Evolutionary conservation across 2,329 filamentous ascomycete species (phyloP).

Genomic region (Fusarium sp.): DNA sequence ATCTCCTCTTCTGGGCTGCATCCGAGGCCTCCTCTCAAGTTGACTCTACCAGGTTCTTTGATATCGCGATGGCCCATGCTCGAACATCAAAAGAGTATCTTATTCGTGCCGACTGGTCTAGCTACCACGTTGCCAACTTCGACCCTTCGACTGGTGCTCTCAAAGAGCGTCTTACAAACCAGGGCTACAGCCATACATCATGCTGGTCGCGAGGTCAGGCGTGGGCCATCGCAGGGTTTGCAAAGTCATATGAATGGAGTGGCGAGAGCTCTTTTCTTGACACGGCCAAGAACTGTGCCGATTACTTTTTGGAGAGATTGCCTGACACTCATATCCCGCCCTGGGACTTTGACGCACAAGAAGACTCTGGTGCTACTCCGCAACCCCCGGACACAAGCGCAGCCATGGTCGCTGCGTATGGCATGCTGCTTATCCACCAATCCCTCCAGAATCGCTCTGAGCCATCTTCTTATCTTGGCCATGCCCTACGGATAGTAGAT

Average conservation of each 20-base stretch:
- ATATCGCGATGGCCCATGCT: constrained; percentile 55
- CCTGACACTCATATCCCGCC: constrained; percentile 49
- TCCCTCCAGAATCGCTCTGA: constrained; percentile 34
- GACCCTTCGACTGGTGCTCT: constrained; percentile 54
- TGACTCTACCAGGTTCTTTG: constrained; percentile 34
- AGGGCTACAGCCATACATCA: constrained; percentile 57
- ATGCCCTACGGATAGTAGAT: constrained; percentile 3
- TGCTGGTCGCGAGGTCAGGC: constrained; percentile 63
- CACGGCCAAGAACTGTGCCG: constrained; percentile 56
- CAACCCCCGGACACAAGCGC: constrained; percentile 54
- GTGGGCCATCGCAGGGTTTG: constrained; percentile 62
- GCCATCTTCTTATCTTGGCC: constrained; percentile 22
- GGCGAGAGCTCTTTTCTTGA: constrained; percentile 55
- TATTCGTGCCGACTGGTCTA: constrained; percentile 53
- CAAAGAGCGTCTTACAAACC: constrained; percentile 59
- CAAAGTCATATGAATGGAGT: constrained; percentile 60
- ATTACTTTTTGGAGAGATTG: constrained; percentile 55
- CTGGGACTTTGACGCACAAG: constrained; percentile 58
- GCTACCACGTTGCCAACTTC: constrained; percentile 60
- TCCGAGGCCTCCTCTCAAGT: background rate
- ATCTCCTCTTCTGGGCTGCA: constrained; percentile 57
- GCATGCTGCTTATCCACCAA: constrained; percentile 52
- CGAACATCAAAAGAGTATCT: constrained; percentile 54
- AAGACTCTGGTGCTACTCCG: background rate
- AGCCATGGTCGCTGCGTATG: constrained; percentile 54